Evolutionary conservation across 306 rosid genomes (phyloP).

Genomic region (Quercus gilva): DNA sequence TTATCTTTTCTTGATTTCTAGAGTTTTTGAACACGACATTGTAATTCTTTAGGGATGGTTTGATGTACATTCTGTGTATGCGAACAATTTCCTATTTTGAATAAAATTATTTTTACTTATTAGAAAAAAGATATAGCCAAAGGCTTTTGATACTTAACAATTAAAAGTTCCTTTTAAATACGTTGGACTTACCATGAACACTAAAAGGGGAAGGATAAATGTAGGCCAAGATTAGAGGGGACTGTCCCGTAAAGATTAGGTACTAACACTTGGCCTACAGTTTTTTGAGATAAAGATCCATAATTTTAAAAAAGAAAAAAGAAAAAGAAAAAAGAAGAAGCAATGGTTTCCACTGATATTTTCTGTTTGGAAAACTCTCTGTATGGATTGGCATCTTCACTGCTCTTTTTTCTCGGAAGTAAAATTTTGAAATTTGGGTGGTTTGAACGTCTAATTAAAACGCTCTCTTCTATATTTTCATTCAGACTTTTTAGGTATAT

Average conservation of each 20-base stretch:
- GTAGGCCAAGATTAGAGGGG: neutral
- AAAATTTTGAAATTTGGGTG: neutral
- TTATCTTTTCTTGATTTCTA: too few species aligned
- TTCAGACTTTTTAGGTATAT: neutral
- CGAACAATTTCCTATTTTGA: too few species aligned
- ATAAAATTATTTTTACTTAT: neutral
- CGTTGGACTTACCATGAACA: neutral
- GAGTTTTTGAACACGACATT: too few species aligned
- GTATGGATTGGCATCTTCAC: neutral
- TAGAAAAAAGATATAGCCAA: neutral
- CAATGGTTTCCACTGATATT: neutral
- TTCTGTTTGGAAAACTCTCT: neutral
- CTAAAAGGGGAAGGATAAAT: neutral
- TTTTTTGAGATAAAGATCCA: neutral
- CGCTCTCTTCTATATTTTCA: neutral
- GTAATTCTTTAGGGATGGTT: too few species aligned
- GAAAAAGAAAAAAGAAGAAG: too few species aligned
- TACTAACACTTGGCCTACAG: neutral
- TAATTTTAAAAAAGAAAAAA: too few species aligned
- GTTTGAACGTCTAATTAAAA: neutral
- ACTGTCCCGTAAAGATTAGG: neutral
- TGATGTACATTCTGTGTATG: too few species aligned
- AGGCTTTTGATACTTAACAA: neutral
- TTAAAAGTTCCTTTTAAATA: neutral
- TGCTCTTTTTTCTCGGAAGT: neutral